Evolutionary conservation across 257 asterid genomes (phyloP), one percentile per base, ranked within the genome.

Genomic region (Anisodus acutangulus): DNA sequence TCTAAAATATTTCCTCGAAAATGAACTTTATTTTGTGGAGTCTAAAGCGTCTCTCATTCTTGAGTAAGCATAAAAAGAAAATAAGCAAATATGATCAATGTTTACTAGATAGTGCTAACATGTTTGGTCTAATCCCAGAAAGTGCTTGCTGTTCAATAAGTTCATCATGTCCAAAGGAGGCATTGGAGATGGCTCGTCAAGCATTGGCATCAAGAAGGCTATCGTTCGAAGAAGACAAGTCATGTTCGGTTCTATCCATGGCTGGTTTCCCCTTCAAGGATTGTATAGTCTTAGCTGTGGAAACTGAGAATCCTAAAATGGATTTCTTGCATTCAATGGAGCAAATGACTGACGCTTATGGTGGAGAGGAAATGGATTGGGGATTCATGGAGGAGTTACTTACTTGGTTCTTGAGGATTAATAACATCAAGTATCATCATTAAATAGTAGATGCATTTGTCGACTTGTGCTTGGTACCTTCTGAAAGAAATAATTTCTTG

Each of bases 401-500:
- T 12, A 41, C 85, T 37, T 83, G 85, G 85, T 83, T 68, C 82
- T 71, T 83, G 71, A 83, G 31, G 85, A 71, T 83, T 13, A 83
- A 83, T 47, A 71, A 57, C 26, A 70, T 9, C 31, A 70, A 69
- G 39, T 70, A 54, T 71, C 82, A 83, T 5, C 71, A 70, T 83
- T 71, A 57, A 11, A 83, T 83, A 22, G 82, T 71, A 4, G 80
- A 35, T 53, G 85, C 85, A 54, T 83, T 83, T 57, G 45, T 83
- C 31, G 85, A 83, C 64, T 41, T 83, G 81, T 83, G 85, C 15
- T 68, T 70, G 54, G 43, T 58, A 31, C 26, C 22, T 68, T 37
- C 3, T n/a, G n/a, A n/a, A n/a, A n/a, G n/a, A n/a, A n/a, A n/a
- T n/a, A n/a, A n/a, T n/a, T n/a, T n/a, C n/a, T n/a, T n/a, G n/a